Base-by-base conservation (phyloP, 306 rosid genomes). In the Hippophae tibetana region DNA sequence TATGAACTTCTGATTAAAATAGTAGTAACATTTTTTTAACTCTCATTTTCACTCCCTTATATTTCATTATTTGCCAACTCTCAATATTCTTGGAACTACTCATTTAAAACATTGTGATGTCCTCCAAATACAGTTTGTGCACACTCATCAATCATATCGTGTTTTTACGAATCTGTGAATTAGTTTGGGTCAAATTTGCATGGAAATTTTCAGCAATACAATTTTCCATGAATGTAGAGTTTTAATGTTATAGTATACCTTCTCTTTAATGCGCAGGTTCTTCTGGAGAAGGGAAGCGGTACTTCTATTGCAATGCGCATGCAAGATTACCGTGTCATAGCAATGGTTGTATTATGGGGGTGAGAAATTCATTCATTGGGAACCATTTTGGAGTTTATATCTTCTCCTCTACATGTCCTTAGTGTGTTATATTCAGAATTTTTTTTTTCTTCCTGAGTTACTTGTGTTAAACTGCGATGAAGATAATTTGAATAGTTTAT, bases 331-430 rank as follows among this genome's bases (percentile, higher is more conserved):
- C 92, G 83, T 79, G 96, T 83, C 52, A 74, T 81, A 67, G 95
- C 98, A 53, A 92, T 87, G 98, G 64, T 87, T 76, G 73, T 87
- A 58, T 75, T 92, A 53, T 64, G 86, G 67, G 98, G 98, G 95
- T 90, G 54, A 60, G 81, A 73, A 27, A 6, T 62, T 62, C 60
- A 57, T n/a, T 48, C 63, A 58, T 7, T 62, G 14, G 41, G 10
- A 26, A 65, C 46, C 43, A 49, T 41, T 50, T 31, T 31, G 38
- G 38, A 31, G 38, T 31, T 31, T 57, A 42, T 10, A 8, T 61
- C 58, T 60, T 44, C 47, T 47, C 63, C 18, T 60, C 1, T 47
- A 48, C 7, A 49, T n/a, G 5, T 31, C 38, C 56, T 48, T 61
- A 23, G 49, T 72, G 18, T 14, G 65, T 10, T n/a, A 38, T 47